Conservation (phyloP, 805 yeast species). For the Starmerella apis region DNA sequence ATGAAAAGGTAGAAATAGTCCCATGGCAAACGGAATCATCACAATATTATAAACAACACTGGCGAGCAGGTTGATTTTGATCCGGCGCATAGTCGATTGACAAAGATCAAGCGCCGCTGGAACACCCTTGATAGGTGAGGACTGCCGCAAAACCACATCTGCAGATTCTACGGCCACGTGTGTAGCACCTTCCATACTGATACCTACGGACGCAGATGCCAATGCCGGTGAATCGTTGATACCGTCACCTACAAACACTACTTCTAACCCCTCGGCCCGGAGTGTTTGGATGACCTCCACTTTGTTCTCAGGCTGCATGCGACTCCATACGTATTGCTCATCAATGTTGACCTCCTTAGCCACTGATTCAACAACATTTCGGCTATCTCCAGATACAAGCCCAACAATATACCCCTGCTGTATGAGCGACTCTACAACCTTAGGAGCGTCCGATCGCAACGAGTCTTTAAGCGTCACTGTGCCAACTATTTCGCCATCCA, state of each 20-base stretch:
- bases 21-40: slow-evolving; percentile 96
- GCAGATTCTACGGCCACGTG: slow-evolving; percentile 98
- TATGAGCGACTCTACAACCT: slow-evolving; percentile 47
- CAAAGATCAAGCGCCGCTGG: slow-evolving; percentile 57
- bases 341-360: slow-evolving; percentile 63
- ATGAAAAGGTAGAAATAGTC: slow-evolving; percentile 68
- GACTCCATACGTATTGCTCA: slow-evolving; percentile 54
- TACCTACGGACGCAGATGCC: slow-evolving; percentile 77
- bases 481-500: slow-evolving; percentile 54
- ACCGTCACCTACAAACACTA: slow-evolving; percentile 95
- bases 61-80: slow-evolving; percentile 74
- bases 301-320: slow-evolving; percentile 68
- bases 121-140: slow-evolving; percentile 32
- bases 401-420: slow-evolving; percentile 52
- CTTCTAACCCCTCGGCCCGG: slow-evolving; percentile 41
- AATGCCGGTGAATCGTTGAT: slow-evolving; percentile 96
- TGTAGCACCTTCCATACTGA: slow-evolving; percentile 85
- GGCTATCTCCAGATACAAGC: slow-evolving; percentile 83
- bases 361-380: slow-evolving; percentile 48
- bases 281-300: slow-evolving; percentile 45
- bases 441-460: slow-evolving; percentile 53
- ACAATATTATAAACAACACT: slow-evolving; percentile 73
- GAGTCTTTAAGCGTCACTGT: slow-evolving; percentile 56
- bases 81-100: slow-evolving; percentile 55
- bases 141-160: slow-evolving; percentile 59